phyloP scores from a whole-genome alignment of 257 asterid genomes.

The Primulina huaijiensis region DNA sequence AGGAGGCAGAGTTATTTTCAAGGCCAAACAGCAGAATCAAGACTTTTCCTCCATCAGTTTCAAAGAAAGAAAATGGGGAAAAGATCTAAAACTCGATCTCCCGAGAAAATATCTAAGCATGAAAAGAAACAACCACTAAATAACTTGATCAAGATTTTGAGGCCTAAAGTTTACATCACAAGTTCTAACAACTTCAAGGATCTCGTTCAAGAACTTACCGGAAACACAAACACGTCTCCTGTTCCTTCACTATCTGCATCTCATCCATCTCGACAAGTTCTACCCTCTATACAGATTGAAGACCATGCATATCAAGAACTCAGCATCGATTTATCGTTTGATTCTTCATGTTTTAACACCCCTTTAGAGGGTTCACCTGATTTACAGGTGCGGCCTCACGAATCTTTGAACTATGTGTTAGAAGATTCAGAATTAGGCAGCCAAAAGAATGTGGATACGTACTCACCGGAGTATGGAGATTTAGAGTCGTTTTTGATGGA shows the following conservation, averaged over 20 bases:
- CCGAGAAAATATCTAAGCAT: slow-evolving; percentile 32
- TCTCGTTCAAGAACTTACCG: slow-evolving; percentile 53
- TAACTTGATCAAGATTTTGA: slow-evolving; percentile 34
- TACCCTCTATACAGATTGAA: background rate
- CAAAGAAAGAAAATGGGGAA: slow-evolving; percentile 33
- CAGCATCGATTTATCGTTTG: slow-evolving; percentile 12
- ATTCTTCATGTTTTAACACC: slow-evolving; percentile 26
- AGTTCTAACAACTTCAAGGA: slow-evolving; percentile 45
- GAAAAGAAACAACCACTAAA: slow-evolving; percentile 35
- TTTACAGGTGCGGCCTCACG: slow-evolving; percentile 10
- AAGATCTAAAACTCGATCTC: slow-evolving; percentile 29
- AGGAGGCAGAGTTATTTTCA: slow-evolving; percentile 17
- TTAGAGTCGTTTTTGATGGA: slow-evolving; percentile 54
- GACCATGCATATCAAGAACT: slow-evolving; percentile 18
- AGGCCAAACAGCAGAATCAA: slow-evolving; percentile 7
- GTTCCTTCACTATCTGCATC: slow-evolving; percentile 8
- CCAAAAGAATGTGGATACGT: slow-evolving; percentile 18
- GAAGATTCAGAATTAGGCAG: slow-evolving; percentile 21
- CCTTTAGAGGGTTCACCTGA: slow-evolving; percentile 39
- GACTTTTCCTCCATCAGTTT: no score
- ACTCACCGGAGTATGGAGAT: slow-evolving; percentile 28
- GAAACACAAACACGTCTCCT: slow-evolving; percentile 16
- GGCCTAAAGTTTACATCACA: slow-evolving; percentile 49
- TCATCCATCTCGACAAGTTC: slow-evolving; percentile 5
- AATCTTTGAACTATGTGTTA: slow-evolving; percentile 26